phyloP scores from a whole-genome alignment of 2,329 filamentous ascomycete species.

The Colletotrichum salicis region DNA sequence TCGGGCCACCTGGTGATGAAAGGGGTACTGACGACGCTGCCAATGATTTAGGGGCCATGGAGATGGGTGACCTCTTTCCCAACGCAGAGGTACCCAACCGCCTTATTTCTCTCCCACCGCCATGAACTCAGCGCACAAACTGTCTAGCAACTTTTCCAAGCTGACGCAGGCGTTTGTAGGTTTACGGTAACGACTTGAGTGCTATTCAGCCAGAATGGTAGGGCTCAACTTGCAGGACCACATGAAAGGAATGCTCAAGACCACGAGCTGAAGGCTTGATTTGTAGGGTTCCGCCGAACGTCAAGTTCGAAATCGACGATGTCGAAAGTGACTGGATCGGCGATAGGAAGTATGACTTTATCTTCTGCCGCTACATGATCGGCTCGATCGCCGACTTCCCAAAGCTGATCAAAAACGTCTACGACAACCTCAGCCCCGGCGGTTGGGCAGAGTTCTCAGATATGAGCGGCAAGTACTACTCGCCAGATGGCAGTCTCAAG shows the following conservation, averaged over 20 bases:
- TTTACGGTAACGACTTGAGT: constrained; percentile 30
- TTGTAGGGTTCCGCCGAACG: constrained; percentile 66
- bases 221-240: no score
- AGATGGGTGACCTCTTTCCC: constrained; percentile 8
- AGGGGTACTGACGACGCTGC: no score
- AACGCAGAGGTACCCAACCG: neutral
- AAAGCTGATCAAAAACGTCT: constrained; percentile 10
- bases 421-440: constrained; percentile 43
- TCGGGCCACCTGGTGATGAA: no score
- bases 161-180: neutral
- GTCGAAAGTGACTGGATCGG: constrained; percentile 61
- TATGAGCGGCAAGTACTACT: constrained; percentile 41
- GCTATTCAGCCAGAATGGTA: constrained; percentile 20
- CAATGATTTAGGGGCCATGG: constrained; percentile 8
- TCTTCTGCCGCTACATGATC: constrained; percentile 40
- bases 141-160: no score
- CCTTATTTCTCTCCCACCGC: no score
- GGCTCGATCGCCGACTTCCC: constrained; percentile 11
- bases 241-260: neutral
- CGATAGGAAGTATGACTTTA: constrained; percentile 45
- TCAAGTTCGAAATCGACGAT: constrained; percentile 74
- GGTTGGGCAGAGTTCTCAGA: constrained; percentile 48
- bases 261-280: neutral
- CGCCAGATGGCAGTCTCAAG: constrained; percentile 42
- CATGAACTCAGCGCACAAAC: no score